Base-by-base conservation (phyloP, 106 monocot species). In the Posidonia australis region DNA sequence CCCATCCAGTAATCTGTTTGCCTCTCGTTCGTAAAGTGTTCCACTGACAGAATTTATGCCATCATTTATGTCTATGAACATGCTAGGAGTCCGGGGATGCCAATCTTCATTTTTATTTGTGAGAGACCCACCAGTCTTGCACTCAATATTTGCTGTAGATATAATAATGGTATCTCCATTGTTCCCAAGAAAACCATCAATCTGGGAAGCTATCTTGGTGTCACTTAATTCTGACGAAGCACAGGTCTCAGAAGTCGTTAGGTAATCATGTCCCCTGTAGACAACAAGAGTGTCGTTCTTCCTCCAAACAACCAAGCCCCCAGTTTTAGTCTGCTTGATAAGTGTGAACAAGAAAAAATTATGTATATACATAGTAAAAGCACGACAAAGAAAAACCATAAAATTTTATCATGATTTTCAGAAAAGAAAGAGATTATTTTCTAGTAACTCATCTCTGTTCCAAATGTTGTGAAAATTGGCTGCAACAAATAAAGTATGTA, bases 301-400 rank as follows among this genome's bases (percentile, higher is more conserved):
- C 55, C 59, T 78, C 82, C 83, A 84, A 60, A 94, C 76, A 57
- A 94, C 94, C n/a, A 94, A 76, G 44, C 94, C 94, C 63, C 89
- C 94, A 48, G 94, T 89, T 63, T 86, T 94, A 32, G 62, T 63
- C 94, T 94, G 76, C 14, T 54, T 31, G 62, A 54, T 43, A 42
- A 25, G 70, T 25, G 16, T 31, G 23, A 7, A 55, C n/a, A 26
- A 56, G 20, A 1, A 25, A 36, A 36, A 36, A 36, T 36, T 36
- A 36, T 7, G 7, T 36, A 7, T 7, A 36, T 36, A 7, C 36
- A 28, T 30, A 60, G 7, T 36, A n/a, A 56, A 44, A 44, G 0
- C 12, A 65, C n/a, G n/a, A 2, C 28, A 36, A 3, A 7, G 2
- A 36, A 7, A 36, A 36, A 4, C 36, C 36, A 4, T 36, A 36